phyloP scores from a whole-genome alignment of 495 filamentous ascomycete genomes.

The Annulohypoxylon moriforme region DNA sequence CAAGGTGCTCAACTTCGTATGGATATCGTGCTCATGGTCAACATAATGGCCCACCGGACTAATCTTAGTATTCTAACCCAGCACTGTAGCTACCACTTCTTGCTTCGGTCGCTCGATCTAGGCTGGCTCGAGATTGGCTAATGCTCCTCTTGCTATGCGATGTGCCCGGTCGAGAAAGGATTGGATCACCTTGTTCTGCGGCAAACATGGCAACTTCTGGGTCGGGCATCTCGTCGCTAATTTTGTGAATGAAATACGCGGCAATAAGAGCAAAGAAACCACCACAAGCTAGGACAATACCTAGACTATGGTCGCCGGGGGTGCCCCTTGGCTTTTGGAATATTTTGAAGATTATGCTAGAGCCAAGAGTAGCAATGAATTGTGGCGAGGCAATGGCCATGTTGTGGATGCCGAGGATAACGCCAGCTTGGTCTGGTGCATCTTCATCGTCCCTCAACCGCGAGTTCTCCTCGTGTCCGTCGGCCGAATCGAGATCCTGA shows the following conservation, averaged over 20 bases:
- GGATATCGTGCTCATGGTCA: neutral
- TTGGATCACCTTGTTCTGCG: constrained; percentile 55
- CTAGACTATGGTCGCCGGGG: constrained; percentile 86
- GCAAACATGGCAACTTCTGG: constrained; percentile 51
- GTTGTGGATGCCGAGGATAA: constrained; percentile 91
- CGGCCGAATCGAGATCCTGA: constrained; percentile 16
- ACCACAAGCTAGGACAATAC: constrained; percentile 83
- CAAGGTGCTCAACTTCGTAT: constrained; percentile 7
- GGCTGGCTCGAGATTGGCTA: constrained; percentile 52
- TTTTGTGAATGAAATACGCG: constrained; percentile 70
- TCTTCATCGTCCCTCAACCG: constrained; percentile 55
- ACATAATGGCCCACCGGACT: constrained; percentile 15
- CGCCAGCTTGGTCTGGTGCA: constrained; percentile 80
- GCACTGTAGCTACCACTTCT: constrained; percentile 60
- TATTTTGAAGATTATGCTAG: constrained; percentile 80
- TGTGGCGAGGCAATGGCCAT: constrained; percentile 90
- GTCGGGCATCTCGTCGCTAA: constrained; percentile 55
- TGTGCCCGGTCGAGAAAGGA: constrained; percentile 42
- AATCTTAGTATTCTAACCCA: constrained; percentile 56
- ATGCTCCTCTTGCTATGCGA: constrained; percentile 48
- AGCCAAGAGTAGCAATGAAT: constrained; percentile 84
- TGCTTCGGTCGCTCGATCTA: constrained; percentile 57
- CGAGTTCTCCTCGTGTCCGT: constrained; percentile 42
- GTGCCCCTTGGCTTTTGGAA: constrained; percentile 85
- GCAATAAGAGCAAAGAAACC: constrained; percentile 81